A percentile compares a stretch with the other conserved stretches of the same genome.
Evolutionary conservation across 1,284 basidiomycete species (phyloP).

Genomic region (Gymnopus androsaceus): DNA sequence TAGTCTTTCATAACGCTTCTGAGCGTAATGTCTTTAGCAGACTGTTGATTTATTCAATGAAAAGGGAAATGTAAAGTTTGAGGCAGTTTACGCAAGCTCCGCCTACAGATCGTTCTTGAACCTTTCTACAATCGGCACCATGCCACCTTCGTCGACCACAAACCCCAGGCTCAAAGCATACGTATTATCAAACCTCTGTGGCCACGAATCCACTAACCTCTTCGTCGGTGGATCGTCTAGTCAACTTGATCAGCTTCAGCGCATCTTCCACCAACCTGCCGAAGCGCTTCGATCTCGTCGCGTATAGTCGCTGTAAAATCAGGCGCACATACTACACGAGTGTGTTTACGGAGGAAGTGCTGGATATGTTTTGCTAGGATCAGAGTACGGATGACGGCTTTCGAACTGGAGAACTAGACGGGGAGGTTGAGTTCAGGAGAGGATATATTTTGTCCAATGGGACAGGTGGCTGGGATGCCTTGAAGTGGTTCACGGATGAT

Average conservation of each 20-base stretch:
- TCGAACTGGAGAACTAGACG: constrained; percentile 56
- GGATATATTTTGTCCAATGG: constrained; percentile 48
- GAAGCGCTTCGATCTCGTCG: constrained; percentile 46
- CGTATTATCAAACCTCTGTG: constrained; percentile 45
- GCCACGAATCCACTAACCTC: constrained; percentile 50
- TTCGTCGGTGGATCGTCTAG: constrained; percentile 44
- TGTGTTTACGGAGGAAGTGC: constrained; percentile 45
- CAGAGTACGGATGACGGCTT: constrained; percentile 57
- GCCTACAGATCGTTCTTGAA: constrained; percentile 39
- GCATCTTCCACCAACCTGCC: constrained; percentile 41
- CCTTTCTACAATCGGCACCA: constrained; percentile 43
- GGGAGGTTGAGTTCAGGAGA: constrained; percentile 48
- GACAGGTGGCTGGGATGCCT: constrained; percentile 52
- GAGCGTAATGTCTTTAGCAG: too few relatives aligned
- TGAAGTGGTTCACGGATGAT: constrained; percentile 66
- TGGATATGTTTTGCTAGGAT: constrained; percentile 53
- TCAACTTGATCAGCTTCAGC: constrained; percentile 41
- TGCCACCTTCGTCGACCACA: constrained; percentile 45
- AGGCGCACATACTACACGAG: constrained; percentile 52
- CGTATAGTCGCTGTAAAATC: constrained; percentile 51
- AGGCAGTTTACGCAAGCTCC: constrained; percentile 19
- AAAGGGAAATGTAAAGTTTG: too few relatives aligned
- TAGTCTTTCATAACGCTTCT: too few relatives aligned
- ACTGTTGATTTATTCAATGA: too few relatives aligned
- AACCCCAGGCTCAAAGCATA: constrained; percentile 50